Base-by-base conservation (phyloP, 148 eudicot species). In the Pharnaceum exiguum region DNA sequence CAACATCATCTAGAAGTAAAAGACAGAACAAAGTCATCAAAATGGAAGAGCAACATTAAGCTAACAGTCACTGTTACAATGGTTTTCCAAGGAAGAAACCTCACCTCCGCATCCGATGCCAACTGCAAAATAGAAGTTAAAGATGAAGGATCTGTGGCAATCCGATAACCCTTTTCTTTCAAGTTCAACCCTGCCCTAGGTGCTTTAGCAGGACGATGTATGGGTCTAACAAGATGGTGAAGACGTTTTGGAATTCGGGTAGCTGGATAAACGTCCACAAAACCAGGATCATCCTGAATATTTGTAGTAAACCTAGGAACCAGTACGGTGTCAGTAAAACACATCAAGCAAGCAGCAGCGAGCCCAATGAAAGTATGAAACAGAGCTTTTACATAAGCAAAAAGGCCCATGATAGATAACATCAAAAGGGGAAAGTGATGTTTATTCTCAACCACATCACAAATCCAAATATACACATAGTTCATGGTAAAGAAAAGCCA, bases 241-340 rank as follows among this genome's bases (percentile, higher is more conserved):
- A 93, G 51, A 23, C 68, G 71, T 65, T 83, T 85, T 27, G 96
- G 88, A 31, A 88, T 79, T 46, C 77, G 83, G 37, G 78, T 85
- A 22, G 87, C 78, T 51, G 96, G 96, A 74, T 78, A 90, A 72
- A 93, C 77, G 65, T 93, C 99, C 66, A 93, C 95, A 76, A 72
- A 75, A 51, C 99, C 99, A 68, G 99, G 99, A 63, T 83, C 89
- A 40, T 66, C 74, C 56, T 59, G 66, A 59, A 93, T 85, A 66
- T 93, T 93, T 60, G 81, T 76, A 60, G 67, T 71, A 71, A 79
- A 93, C 85, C 99, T 93, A 75, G 62, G 44, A 63, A 27, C n/a
- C 46, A 45, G 42, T 22, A 48, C 66, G 52, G 22, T 43, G 24
- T 43, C 16, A 3, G 12, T 22, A 31, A 22, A 51, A 17, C 30